A percentile compares a stretch with the other conserved stretches of the same genome.
Evolutionary conservation across 352 stramenopile species (phyloP).

Genomic region (Globisporangium yorkense): DNA sequence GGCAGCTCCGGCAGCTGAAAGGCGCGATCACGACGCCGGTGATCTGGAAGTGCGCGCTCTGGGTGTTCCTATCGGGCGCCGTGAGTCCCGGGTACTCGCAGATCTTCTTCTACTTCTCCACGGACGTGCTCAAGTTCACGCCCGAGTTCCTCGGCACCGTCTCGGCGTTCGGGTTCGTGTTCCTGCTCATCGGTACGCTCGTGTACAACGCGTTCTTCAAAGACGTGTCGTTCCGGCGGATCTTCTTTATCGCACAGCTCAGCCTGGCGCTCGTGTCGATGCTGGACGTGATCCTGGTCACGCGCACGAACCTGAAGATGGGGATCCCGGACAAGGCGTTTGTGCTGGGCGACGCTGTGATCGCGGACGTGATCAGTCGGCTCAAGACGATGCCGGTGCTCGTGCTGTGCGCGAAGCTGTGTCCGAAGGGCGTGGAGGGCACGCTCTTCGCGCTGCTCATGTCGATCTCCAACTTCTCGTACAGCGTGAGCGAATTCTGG

Average conservation of each 20-base stretch:
- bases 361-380: conserved; percentile 75
- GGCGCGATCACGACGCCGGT: conserved; percentile 78
- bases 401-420: conserved; percentile 93
- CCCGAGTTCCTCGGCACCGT: conserved; percentile 94
- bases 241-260: conserved; percentile 88
- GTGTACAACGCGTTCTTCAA: conserved; percentile 87
- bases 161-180: conserved; percentile 64
- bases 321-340: conserved; percentile 95
- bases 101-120: conserved; percentile 96
- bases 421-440: conserved; percentile 93
- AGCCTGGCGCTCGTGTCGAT: conserved; percentile 66
- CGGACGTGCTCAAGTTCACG: conserved; percentile 92
- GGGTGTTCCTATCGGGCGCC: conserved; percentile 93
- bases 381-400: conserved; percentile 92
- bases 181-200: conserved; percentile 74
- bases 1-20: conserved; percentile 60
- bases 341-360: conserved; percentile 93
- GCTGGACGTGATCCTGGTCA: conserved; percentile 87
- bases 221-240: conserved; percentile 89
- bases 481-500: conserved; percentile 91
- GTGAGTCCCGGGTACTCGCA: conserved; percentile 92
- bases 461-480: conserved; percentile 96
- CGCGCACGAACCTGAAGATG: conserved; percentile 85
- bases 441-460: conserved; percentile 97
- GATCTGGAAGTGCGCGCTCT: conserved; percentile 95